These are phyloP conservation scores for Dimocarpus longan DNA, from an alignment of 345 rosid species.

Conservation along the genomic window DNA sequence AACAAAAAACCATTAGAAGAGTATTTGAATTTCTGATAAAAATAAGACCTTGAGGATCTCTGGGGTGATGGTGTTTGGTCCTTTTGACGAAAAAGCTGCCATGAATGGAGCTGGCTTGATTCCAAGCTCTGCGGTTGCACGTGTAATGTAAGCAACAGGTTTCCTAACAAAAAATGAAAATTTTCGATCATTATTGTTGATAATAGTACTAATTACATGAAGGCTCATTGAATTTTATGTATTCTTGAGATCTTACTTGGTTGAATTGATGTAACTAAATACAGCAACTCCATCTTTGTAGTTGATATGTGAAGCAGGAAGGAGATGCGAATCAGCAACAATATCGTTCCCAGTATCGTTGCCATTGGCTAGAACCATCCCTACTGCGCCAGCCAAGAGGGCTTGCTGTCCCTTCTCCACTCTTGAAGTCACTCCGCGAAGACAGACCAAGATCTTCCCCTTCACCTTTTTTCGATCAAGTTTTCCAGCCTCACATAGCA, in stretches of 20 bases:
- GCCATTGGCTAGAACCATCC: slow-evolving; percentile 74
- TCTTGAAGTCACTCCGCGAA: slow-evolving; percentile 51
- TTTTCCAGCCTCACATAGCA: slow-evolving; percentile 54
- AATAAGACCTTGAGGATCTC: slow-evolving; percentile 58
- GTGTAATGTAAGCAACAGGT: slow-evolving; percentile 60
- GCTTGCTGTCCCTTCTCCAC: slow-evolving; percentile 66
- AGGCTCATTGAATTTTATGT: background rate
- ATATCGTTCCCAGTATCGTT: slow-evolving; percentile 45
- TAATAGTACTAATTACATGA: background rate
- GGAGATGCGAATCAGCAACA: slow-evolving; percentile 60
- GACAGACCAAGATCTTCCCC: slow-evolving; percentile 81
- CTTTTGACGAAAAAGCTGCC: slow-evolving; percentile 83
- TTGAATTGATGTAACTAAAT: slow-evolving; percentile 50
- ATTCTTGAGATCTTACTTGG: slow-evolving; percentile 38
- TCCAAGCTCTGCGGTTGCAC: slow-evolving; percentile 38
- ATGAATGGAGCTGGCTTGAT: slow-evolving; percentile 65
- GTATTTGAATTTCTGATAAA: background rate
- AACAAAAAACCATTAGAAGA: background rate
- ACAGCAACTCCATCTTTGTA: slow-evolving; percentile 50
- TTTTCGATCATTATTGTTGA: background rate
- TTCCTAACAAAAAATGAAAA: slow-evolving; percentile 29
- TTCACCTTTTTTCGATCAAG: slow-evolving; percentile 62
- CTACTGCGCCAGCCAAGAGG: slow-evolving; percentile 67
- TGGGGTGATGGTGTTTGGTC: slow-evolving; percentile 65
- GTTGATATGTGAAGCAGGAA: slow-evolving; percentile 71